Evolutionary conservation across 2,329 filamentous ascomycete species (phyloP), one percentile per base, ranked within the genome.

Genomic region (Pestalotiopsis sp.): DNA sequence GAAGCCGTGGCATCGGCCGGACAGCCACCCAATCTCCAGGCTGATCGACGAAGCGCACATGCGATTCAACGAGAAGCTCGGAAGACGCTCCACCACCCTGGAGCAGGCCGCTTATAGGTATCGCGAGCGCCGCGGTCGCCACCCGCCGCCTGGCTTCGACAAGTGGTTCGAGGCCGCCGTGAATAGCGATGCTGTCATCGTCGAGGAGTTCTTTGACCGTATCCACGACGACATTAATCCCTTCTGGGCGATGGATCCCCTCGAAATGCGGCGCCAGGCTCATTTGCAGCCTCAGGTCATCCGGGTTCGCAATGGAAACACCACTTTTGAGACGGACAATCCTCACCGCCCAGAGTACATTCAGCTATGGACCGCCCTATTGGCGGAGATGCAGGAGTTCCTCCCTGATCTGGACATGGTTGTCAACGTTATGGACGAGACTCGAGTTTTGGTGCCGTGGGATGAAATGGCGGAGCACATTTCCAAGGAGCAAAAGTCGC

Each of bases 321-420:
- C 81, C 6, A 70, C 62, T 5, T 77, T 76, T 9, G 76, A 78
- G 12, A 82, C 82, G 17, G 74, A 83, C 57, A 75, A 77, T 41
- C 75, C 78, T 13, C 78, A 77, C 45, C 79, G 78, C n/a, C 81
- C 83, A 27, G 77, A 79, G 2, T 85, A 83, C 81, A 75, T 85
- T 45, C 74, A 84, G 73, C 77, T 82, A 25, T 87, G 85, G 85
- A 81, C 81, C 2, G 76, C 80, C 2, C 80, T 89, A 13, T 83
- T 90, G n/a, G 72, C 77, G 2, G 84, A 86, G 66, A 87, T 89
- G 27, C 20, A 89, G 31, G 75, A 83, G 14, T 80, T 84, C 64
- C 76, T 92, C 25, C 90, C 89, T 4, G 89, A 92, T 70, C 86
- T 92, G 76, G 89, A 91, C 75, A 90, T 91, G 81, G 86, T 89